phyloP scores from a whole-genome alignment of 352 stramenopile genomes.

The Sclerospora graminicola region DNA sequence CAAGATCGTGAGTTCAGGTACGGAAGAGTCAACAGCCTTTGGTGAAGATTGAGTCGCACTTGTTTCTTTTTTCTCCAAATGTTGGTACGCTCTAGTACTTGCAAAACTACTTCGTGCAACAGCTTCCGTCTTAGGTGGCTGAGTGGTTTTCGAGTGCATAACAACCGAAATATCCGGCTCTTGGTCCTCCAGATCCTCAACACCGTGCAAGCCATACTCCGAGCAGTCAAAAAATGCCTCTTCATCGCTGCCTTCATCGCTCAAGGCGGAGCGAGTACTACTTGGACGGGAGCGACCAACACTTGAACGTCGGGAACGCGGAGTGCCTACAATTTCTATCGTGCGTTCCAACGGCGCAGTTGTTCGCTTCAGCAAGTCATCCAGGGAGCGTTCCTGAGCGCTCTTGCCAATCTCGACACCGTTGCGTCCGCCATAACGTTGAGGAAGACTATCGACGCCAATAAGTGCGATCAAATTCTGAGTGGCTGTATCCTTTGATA shows the following conservation, averaged over 20 bases:
- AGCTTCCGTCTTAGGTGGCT: constrained; percentile 29
- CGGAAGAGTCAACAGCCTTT: constrained; percentile 7
- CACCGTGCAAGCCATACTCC: constrained; percentile 67
- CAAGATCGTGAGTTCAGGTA: constrained; percentile 50
- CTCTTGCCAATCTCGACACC: constrained; percentile 70
- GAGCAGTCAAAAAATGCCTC: constrained; percentile 75
- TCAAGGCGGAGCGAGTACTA: constrained; percentile 21
- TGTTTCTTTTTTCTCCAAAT: constrained; percentile 20
- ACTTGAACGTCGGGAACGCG: constrained; percentile 12
- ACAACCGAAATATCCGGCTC: constrained; percentile 62
- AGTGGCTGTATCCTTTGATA: constrained; percentile 27
- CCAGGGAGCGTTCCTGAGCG: constrained; percentile 53
- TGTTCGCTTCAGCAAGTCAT: constrained; percentile 57
- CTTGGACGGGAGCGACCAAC: constrained; percentile 19
- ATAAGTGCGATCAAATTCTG: constrained; percentile 48
- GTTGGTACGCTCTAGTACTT: constrained; percentile 11
- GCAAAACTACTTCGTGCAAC: constrained; percentile 15
- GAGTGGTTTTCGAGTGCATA: constrained; percentile 43
- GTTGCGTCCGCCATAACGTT: constrained; percentile 62
- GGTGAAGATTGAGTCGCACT: constrained; percentile 11
- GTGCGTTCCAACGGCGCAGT: constrained; percentile 61
- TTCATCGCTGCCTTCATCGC: constrained; percentile 58
- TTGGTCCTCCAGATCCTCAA: constrained; percentile 41
- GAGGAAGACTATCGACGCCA: constrained; percentile 59
- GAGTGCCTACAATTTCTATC: constrained; percentile 56